These are phyloP conservation scores for Conringia planisiliqua DNA, from an alignment of 345 rosid genomes.

Conservation along the genomic window DNA sequence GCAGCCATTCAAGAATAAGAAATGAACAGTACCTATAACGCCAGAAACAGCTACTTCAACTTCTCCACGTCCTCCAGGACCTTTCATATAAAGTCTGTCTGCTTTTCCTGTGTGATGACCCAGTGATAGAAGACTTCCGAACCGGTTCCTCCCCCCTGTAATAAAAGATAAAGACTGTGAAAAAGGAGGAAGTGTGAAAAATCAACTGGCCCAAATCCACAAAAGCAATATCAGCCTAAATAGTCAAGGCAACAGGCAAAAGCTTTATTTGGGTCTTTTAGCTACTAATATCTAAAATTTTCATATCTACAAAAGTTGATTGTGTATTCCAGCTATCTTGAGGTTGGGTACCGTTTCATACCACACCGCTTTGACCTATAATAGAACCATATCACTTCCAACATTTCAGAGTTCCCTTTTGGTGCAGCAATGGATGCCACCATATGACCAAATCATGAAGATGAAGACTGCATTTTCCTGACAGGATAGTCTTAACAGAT, in stretches of 20 bases:
- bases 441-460: background rate
- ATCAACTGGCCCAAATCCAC: background rate
- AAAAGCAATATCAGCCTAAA: background rate
- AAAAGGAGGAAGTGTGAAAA: background rate
- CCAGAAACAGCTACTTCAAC: slow-evolving; percentile 99
- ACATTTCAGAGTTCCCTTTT: background rate
- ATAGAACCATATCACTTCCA: background rate
- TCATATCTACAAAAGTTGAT: background rate
- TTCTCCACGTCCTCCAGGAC: slow-evolving; percentile 99
- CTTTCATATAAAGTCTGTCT: slow-evolving; percentile 88
- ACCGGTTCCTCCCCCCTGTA: slow-evolving; percentile 76
- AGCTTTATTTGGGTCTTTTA: background rate
- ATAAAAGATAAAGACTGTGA: slow-evolving; percentile 1
- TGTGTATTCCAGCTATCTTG: background rate
- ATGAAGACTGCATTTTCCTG: background rate
- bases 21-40: slow-evolving; percentile 53
- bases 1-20: slow-evolving; percentile 10
- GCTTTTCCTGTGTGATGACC: slow-evolving; percentile 75
- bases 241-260: background rate
- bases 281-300: background rate
- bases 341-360: background rate
- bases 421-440: background rate
- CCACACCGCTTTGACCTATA: background rate
- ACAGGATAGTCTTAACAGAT: background rate
- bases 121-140: slow-evolving; percentile 75